phyloP scores from a whole-genome alignment of 805 yeast species.

The Candida ficus region DNA sequence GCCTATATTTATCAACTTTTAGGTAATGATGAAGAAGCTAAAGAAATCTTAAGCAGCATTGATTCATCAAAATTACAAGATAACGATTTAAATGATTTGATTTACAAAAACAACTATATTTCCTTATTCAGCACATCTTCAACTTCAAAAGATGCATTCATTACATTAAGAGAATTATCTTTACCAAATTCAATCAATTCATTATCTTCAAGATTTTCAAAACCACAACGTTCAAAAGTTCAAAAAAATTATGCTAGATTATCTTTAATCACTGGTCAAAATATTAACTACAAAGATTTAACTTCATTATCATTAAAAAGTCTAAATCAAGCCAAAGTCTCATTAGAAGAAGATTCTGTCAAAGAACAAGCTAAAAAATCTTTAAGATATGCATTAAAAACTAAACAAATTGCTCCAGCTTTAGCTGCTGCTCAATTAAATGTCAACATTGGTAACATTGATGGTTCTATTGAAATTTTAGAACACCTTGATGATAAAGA shows the following conservation, averaged over 20 bases:
- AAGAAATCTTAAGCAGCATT: slow-evolving; percentile 32
- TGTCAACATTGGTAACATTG: slow-evolving; percentile 25
- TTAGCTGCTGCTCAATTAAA: slow-evolving; percentile 33
- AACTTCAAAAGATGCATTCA: slow-evolving; percentile 11
- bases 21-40: slow-evolving; percentile 33
- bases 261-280: slow-evolving; percentile 17
- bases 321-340: slow-evolving; percentile 14
- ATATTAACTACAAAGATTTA: slow-evolving; percentile 12
- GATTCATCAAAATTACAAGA: slow-evolving; percentile 12
- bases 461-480: slow-evolving; percentile 31
- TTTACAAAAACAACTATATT: slow-evolving; percentile 28
- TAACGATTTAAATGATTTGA: slow-evolving; percentile 26
- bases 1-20: slow-evolving; percentile 48
- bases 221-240: slow-evolving; percentile 15
- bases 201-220: slow-evolving; percentile 20
- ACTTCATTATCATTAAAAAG: slow-evolving; percentile 12
- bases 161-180: slow-evolving; percentile 31
- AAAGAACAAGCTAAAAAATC: slow-evolving; percentile 26
- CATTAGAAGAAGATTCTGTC: slow-evolving; percentile 11
- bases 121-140: slow-evolving; percentile 6
- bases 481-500: slow-evolving; percentile 26
- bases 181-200: slow-evolving; percentile 20
- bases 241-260: slow-evolving; percentile 20
- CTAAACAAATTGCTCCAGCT: slow-evolving; percentile 27
- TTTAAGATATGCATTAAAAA: slow-evolving; percentile 30